These are phyloP conservation scores for Arabis hirsuta DNA, from an alignment of 345 rosid genomes.

Conservation along the genomic window DNA sequence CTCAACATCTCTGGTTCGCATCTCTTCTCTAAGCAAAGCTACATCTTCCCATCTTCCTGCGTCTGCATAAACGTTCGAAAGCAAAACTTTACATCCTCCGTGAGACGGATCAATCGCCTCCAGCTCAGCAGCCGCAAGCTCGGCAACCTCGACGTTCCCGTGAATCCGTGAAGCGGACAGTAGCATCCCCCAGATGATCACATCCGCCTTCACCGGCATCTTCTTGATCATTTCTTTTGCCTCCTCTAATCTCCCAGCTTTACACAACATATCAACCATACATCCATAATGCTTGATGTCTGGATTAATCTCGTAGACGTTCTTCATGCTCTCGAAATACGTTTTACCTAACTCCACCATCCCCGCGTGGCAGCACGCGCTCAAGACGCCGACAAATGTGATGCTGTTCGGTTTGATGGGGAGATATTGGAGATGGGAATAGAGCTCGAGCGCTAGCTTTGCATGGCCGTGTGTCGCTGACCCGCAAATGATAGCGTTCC, in stretches of 20 bases:
- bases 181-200: constrained; percentile 75
- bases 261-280: constrained; percentile 75
- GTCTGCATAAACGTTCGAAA: constrained; percentile 80
- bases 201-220: constrained; percentile 84
- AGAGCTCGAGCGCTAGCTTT: constrained; percentile 59
- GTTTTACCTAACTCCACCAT: constrained; percentile 59
- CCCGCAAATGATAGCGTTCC: constrained; percentile 88
- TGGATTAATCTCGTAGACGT: constrained; percentile 54
- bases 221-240: constrained; percentile 63
- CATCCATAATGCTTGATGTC: constrained; percentile 60
- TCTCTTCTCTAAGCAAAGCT: constrained; percentile 52
- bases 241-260: constrained; percentile 69
- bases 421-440: constrained; percentile 52
- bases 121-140: constrained; percentile 63
- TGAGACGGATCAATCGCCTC: constrained; percentile 65
- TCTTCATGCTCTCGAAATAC: constrained; percentile 66
- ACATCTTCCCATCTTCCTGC: constrained; percentile 88
- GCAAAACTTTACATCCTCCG: constrained; percentile 64
- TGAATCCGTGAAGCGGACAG: constrained; percentile 69
- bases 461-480: constrained; percentile 74
- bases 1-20: constrained; percentile 55
- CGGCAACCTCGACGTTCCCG: constrained; percentile 64
- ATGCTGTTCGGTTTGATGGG: constrained; percentile 58
- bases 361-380: constrained; percentile 83
- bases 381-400: constrained; percentile 78